phyloP scores from a whole-genome alignment of 1,284 basidiomycete genomes.

The Inonotus hispidus region DNA sequence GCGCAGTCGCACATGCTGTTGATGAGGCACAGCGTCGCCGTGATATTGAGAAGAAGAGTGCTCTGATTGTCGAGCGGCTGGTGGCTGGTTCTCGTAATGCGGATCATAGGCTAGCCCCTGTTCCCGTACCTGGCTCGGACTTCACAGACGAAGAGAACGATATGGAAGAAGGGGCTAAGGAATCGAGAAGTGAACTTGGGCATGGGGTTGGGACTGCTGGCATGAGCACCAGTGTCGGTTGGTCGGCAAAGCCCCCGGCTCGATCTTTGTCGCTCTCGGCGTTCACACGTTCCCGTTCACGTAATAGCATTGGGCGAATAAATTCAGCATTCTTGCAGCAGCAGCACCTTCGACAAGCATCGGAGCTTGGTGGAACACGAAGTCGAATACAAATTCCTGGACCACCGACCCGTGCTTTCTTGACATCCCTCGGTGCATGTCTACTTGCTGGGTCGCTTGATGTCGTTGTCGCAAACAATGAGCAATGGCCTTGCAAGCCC shows the following conservation, averaged over 20 bases:
- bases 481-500: neutral
- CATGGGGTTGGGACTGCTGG: conserved; percentile 1
- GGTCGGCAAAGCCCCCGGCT: conserved; percentile 3
- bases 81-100: conserved; percentile 27
- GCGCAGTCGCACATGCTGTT: conserved; percentile 49
- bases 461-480: conserved; percentile 41
- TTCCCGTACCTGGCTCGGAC: neutral
- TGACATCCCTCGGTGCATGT: conserved; percentile 68
- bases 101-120: neutral
- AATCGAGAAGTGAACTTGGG: conserved; percentile 11
- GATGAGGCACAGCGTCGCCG: conserved; percentile 48
- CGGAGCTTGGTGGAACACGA: conserved; percentile 16
- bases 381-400: conserved; percentile 32
- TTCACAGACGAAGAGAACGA: neutral
- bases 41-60: conserved; percentile 62
- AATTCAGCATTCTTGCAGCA: conserved; percentile 10
- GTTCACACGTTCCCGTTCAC: conserved; percentile 9
- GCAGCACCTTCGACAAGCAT: conserved; percentile 16
- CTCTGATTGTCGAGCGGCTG: conserved; percentile 67
- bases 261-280: conserved; percentile 16
- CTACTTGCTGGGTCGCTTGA: conserved; percentile 78
- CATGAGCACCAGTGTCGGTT: neutral
- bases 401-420: conserved; percentile 37
- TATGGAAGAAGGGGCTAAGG: conserved; percentile 3
- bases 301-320: neutral